These are phyloP conservation scores for Colletotrichum tanaceti DNA, from an alignment of 2,329 filamentous ascomycete species.

Conservation along the genomic window DNA sequence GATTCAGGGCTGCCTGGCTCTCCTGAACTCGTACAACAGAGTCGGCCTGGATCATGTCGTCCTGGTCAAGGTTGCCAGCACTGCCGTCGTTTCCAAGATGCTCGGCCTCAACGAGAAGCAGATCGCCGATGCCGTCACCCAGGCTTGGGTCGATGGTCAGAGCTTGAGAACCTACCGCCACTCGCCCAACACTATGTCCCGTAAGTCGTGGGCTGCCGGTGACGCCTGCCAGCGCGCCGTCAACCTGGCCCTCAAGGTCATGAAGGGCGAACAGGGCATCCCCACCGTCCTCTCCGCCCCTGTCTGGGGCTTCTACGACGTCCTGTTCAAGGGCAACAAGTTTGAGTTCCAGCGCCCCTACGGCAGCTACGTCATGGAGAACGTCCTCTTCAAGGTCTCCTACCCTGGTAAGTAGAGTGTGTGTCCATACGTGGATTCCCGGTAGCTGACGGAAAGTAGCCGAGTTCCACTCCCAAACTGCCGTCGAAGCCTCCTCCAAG, in stretches of 20 bases:
- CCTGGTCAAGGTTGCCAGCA: slow-evolving; percentile 95
- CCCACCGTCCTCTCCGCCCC: slow-evolving; percentile 93
- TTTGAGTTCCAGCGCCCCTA: slow-evolving; percentile 97
- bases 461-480: slow-evolving; percentile 99
- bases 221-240: slow-evolving; percentile 97
- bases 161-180: slow-evolving; percentile 96
- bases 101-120: slow-evolving; percentile 89
- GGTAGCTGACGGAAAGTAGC: slow-evolving; percentile 56
- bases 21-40: slow-evolving; percentile 99
- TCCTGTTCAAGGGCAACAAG: slow-evolving; percentile 94
- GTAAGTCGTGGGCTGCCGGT: slow-evolving; percentile 98
- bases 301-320: slow-evolving; percentile 98
- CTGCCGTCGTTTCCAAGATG: slow-evolving; percentile 95
- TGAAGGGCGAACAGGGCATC: slow-evolving; percentile 90
- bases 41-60: slow-evolving; percentile 98
- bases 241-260: slow-evolving; percentile 89
- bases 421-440: neutral
- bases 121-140: slow-evolving; percentile 94
- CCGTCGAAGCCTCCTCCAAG: slow-evolving; percentile 92
- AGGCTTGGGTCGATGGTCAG: slow-evolving; percentile 98
- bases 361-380: slow-evolving; percentile 99
- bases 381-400: slow-evolving; percentile 99
- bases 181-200: slow-evolving; percentile 98
- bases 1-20: slow-evolving; percentile 95
- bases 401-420: slow-evolving; percentile 78